Evolutionary conservation across 2,329 filamentous ascomycete genomes (phyloP).

Genomic region (Plectosphaerella sp.): DNA sequence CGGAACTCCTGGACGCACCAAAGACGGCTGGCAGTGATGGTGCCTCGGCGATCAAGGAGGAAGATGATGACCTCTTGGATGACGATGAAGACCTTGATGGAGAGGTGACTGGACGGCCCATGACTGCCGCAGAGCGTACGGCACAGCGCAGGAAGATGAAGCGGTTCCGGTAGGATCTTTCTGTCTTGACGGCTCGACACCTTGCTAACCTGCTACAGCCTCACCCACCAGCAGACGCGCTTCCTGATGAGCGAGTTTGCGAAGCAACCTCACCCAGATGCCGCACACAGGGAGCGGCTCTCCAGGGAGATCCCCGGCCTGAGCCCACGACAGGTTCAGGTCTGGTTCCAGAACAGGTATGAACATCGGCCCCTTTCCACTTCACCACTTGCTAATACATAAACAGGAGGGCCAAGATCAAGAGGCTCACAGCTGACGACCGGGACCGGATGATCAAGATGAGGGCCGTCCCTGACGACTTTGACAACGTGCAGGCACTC

Average conservation of each 20-base stretch:
- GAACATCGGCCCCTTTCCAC: slow-evolving; percentile 17
- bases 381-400: slow-evolving; percentile 11
- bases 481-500: slow-evolving; percentile 65
- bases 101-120: slow-evolving; percentile 35
- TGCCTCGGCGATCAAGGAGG: slow-evolving; percentile 30
- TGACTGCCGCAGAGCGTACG: slow-evolving; percentile 52
- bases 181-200: neutral
- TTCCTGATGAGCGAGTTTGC: slow-evolving; percentile 97
- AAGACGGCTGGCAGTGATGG: no score
- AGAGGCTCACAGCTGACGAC: slow-evolving; percentile 66
- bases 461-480: slow-evolving; percentile 66
- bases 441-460: slow-evolving; percentile 69
- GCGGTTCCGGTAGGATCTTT: slow-evolving; percentile 61
- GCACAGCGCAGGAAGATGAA: slow-evolving; percentile 67
- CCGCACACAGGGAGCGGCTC: slow-evolving; percentile 80
- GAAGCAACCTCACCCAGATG: slow-evolving; percentile 90
- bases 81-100: slow-evolving; percentile 53
- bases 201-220: slow-evolving; percentile 47
- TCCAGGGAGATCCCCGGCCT: slow-evolving; percentile 88
- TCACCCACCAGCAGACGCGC: slow-evolving; percentile 95
- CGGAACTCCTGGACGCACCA: slow-evolving; percentile 18
- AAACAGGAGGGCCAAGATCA: slow-evolving; percentile 63
- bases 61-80: slow-evolving; percentile 48
- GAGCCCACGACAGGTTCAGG: slow-evolving; percentile 88
- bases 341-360: slow-evolving; percentile 97